These are phyloP conservation scores for Parafenestella ontariensis DNA, from an alignment of 2,329 filamentous ascomycete species.

Conservation along the genomic window DNA sequence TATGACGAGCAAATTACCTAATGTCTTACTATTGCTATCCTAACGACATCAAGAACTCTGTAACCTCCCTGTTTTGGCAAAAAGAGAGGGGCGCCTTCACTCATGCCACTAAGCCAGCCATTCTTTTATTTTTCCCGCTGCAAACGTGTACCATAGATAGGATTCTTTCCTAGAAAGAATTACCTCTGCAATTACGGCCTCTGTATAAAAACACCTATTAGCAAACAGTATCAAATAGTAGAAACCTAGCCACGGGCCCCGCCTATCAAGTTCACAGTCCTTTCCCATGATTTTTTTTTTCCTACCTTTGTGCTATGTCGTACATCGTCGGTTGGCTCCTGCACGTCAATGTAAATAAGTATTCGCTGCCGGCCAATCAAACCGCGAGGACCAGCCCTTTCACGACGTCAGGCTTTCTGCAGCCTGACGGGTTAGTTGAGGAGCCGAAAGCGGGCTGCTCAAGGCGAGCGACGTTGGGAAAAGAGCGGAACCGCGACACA, in stretches of 20 bases:
- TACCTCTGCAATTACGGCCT: slow-evolving; percentile 44
- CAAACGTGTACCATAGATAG: slow-evolving; percentile 47
- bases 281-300: slow-evolving; percentile 16
- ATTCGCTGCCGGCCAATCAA: slow-evolving; percentile 32
- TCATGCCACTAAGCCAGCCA: slow-evolving; percentile 13
- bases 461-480: slow-evolving; percentile 25
- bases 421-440: slow-evolving; percentile 35
- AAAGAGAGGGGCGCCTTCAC: too few species aligned
- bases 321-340: slow-evolving; percentile 34
- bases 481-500: slow-evolving; percentile 34
- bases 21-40: slow-evolving; percentile 47
- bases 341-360: slow-evolving; percentile 35
- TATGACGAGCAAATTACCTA: slow-evolving; percentile 43
- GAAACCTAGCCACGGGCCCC: slow-evolving; percentile 23
- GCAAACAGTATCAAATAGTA: slow-evolving; percentile 43
- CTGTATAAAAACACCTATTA: slow-evolving; percentile 48
- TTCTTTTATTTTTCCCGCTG: slow-evolving; percentile 13
- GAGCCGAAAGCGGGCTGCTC: slow-evolving; percentile 28
- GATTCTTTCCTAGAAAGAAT: slow-evolving; percentile 25
- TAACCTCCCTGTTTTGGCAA: slow-evolving; percentile 14
- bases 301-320: slow-evolving; percentile 31
- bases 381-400: slow-evolving; percentile 17
- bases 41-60: slow-evolving; percentile 37
- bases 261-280: slow-evolving; percentile 24
- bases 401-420: slow-evolving; percentile 32